Conservation (phyloP, 164 flowering plant species). For the grape (Vitis vinifera) region DNA sequence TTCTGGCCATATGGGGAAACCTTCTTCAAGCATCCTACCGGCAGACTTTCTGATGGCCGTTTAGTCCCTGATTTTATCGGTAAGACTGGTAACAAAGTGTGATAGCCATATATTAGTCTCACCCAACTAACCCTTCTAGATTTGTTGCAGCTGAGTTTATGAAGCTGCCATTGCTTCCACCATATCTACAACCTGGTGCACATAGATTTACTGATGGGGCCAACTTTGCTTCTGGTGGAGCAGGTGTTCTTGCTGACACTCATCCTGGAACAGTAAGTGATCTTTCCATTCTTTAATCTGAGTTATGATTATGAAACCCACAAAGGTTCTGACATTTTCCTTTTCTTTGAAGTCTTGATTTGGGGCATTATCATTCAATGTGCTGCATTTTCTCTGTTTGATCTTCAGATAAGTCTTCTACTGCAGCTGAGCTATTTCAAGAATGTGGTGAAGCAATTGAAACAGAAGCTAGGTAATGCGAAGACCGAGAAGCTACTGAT, state of each 20-base stretch:
- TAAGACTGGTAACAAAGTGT: neutral
- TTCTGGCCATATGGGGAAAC: constrained; percentile 11
- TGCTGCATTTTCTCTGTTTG: too few species aligned
- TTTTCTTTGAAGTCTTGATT: too few species aligned
- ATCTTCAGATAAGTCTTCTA: constrained; percentile 12
- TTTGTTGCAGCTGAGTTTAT: constrained; percentile 18
- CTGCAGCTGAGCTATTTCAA: constrained; percentile 20
- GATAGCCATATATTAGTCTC: neutral
- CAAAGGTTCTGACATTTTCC: too few species aligned
- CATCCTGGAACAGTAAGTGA: constrained; percentile 15
- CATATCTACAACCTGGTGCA: constrained; percentile 21
- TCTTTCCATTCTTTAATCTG: neutral
- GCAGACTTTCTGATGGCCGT: constrained; percentile 23
- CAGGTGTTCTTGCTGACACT: constrained; percentile 19
- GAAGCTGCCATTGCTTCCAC: constrained; percentile 21
- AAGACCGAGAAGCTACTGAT: constrained; percentile 6
- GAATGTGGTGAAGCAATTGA: constrained; percentile 11
- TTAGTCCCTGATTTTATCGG: constrained; percentile 18
- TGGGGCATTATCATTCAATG: too few species aligned
- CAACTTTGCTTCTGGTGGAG: constrained; percentile 29
- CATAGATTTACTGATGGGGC: constrained; percentile 15
- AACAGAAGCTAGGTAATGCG: constrained; percentile 11
- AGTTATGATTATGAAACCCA: neutral
- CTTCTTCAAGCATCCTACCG: constrained; percentile 12
- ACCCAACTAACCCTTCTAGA: neutral